A percentile compares a stretch with the other conserved stretches of the same genome.
Evolutionary conservation across 768 basidiomycete species (phyloP).

Genomic region (Suillus bovinus): DNA sequence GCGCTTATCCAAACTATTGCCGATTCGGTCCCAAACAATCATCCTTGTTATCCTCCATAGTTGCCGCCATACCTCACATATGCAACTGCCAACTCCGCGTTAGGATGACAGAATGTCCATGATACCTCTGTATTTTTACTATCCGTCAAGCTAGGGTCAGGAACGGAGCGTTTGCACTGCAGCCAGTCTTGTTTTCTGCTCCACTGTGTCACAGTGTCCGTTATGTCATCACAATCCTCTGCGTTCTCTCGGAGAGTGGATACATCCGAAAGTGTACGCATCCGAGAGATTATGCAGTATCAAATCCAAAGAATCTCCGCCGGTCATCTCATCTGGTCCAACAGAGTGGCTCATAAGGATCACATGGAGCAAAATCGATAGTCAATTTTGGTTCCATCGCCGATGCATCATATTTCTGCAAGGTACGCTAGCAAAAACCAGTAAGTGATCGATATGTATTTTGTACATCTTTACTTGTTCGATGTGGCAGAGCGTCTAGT

Average conservation of each 20-base stretch:
- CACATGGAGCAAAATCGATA: neutral
- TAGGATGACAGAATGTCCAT: neutral
- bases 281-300: neutral
- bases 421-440: neutral
- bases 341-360: neutral
- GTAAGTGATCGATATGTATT: neutral
- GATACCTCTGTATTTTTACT: neutral
- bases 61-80: neutral
- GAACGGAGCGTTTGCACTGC: neutral
- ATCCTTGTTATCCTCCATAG: neutral
- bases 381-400: neutral
- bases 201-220: neutral
- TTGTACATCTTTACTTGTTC: neutral
- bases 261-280: neutral
- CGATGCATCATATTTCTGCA: neutral
- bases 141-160: neutral
- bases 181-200: neutral
- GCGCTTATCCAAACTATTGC: neutral
- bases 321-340: neutral
- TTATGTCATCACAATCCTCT: neutral
- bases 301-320: neutral
- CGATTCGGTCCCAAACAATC: neutral
- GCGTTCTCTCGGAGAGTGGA: neutral
- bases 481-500: neutral
- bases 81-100: no score